These are phyloP conservation scores for Claviceps sorghi DNA, from an alignment of 2,329 filamentous ascomycete species.

Conservation along the genomic window DNA sequence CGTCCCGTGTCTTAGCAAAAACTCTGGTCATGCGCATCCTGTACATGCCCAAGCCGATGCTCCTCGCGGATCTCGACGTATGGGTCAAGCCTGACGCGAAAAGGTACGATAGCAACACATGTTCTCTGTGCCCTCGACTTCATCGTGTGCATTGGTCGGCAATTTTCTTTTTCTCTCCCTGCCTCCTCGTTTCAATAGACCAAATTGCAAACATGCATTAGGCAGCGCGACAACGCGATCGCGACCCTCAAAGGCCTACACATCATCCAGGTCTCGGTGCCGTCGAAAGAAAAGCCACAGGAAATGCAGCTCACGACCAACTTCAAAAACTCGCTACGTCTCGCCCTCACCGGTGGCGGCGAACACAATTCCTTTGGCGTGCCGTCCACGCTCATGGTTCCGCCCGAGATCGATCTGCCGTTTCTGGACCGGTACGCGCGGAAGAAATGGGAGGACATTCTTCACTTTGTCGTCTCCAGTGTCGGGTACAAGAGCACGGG, in stretches of 20 bases:
- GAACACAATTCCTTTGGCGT: constrained; percentile 83
- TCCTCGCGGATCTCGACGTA: constrained; percentile 63
- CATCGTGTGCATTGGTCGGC: background rate
- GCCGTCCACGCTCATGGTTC: constrained; percentile 51
- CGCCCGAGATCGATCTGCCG: constrained; percentile 48
- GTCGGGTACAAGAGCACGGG: constrained; percentile 40
- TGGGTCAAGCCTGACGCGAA: constrained; percentile 61
- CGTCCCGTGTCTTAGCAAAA: constrained; percentile 47
- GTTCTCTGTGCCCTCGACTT: background rate
- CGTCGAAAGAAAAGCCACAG: constrained; percentile 46
- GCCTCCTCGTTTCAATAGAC: background rate
- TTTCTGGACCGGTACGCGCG: constrained; percentile 78
- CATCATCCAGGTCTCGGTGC: constrained; percentile 56
- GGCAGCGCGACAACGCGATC: constrained; percentile 71
- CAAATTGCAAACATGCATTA: constrained; percentile 16
- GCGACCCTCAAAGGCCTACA: constrained; percentile 73
- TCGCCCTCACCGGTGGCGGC: constrained; percentile 78
- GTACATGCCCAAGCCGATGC: constrained; percentile 72
- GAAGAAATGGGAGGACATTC: constrained; percentile 84
- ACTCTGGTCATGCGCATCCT: constrained; percentile 90
- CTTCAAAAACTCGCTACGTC: constrained; percentile 69
- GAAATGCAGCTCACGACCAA: constrained; percentile 66
- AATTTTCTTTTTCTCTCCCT: no score
- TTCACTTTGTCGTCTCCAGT: constrained; percentile 85
- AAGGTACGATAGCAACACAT: constrained; percentile 13